Evolutionary conservation across 805 yeast species (phyloP).

Genomic region (Candida palmyrensis): DNA sequence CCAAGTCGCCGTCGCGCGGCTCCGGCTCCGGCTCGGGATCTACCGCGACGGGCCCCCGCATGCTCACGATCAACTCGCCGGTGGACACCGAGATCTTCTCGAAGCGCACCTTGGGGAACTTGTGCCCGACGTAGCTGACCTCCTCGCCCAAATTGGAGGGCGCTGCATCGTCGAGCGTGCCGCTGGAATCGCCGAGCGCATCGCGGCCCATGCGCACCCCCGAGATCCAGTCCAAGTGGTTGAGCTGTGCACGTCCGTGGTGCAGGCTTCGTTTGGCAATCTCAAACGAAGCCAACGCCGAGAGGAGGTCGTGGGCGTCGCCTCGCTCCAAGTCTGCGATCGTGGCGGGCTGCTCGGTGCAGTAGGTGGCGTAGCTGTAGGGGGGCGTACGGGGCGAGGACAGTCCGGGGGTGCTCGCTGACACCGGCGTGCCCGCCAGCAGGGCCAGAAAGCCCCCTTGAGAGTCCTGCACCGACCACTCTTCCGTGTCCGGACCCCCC

Average conservation of each 20-base stretch:
- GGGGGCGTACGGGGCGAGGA: neutral
- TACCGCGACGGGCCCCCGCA: slow-evolving; percentile 51
- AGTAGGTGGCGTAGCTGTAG: slow-evolving; percentile 27
- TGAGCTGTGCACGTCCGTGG: slow-evolving; percentile 31
- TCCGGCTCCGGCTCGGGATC: slow-evolving; percentile 3
- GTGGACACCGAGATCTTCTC: slow-evolving; percentile 86
- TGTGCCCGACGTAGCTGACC: slow-evolving; percentile 80
- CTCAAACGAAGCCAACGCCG: slow-evolving; percentile 32
- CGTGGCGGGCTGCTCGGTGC: slow-evolving; percentile 31
- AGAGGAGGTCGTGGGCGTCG: slow-evolving; percentile 28
- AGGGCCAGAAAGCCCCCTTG: no score
- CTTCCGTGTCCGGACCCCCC: slow-evolving; percentile 5
- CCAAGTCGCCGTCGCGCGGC: no score
- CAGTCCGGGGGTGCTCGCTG: neutral
- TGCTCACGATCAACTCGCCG: slow-evolving; percentile 70
- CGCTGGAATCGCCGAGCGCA: slow-evolving; percentile 2
- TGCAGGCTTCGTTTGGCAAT: slow-evolving; percentile 27
- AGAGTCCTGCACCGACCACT: neutral
- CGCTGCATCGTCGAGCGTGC: slow-evolving; percentile 17
- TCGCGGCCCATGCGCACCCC: slow-evolving; percentile 76
- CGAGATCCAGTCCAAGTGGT: slow-evolving; percentile 86
- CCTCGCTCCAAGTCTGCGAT: slow-evolving; percentile 26
- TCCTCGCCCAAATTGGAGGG: slow-evolving; percentile 84
- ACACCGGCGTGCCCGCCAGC: no score
- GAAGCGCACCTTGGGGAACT: slow-evolving; percentile 80